Evolutionary conservation across 345 rosid species (phyloP).

Genomic region (Eutrema heterophyllum): DNA sequence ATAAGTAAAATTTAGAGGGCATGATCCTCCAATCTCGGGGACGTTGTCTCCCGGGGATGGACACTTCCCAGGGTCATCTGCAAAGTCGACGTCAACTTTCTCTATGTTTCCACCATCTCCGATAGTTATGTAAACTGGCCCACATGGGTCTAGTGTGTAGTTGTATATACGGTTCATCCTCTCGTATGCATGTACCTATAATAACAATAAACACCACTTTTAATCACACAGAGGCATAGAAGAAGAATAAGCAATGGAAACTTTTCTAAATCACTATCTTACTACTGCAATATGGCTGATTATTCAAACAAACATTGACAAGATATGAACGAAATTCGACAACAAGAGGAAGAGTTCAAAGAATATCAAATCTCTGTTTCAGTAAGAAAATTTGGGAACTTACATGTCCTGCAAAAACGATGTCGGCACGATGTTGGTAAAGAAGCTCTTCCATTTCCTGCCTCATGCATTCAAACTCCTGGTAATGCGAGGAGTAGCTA

Average conservation of each 20-base stretch:
- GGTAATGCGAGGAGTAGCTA: slow-evolving; percentile 78
- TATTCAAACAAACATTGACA: neutral
- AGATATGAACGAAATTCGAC: neutral
- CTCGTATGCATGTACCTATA: slow-evolving; percentile 92
- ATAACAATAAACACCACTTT: neutral
- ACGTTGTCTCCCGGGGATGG: slow-evolving; percentile 58
- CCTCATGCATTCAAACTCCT: slow-evolving; percentile 95
- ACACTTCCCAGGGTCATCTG: slow-evolving; percentile 75
- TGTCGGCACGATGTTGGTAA: slow-evolving; percentile 59
- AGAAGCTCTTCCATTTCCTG: slow-evolving; percentile 81
- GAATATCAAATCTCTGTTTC: neutral
- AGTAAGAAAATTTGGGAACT: slow-evolving; percentile 15
- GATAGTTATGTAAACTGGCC: slow-evolving; percentile 66
- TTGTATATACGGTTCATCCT: slow-evolving; percentile 73
- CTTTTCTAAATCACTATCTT: too few species aligned
- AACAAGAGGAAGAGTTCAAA: neutral
- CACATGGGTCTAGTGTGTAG: slow-evolving; percentile 70
- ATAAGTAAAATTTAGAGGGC: slow-evolving; percentile 59
- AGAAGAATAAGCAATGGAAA: too few species aligned
- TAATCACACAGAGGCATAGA: neutral
- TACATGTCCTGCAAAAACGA: slow-evolving; percentile 79
- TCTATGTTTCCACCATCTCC: slow-evolving; percentile 95
- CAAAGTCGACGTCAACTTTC: slow-evolving; percentile 60
- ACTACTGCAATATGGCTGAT: too few species aligned
- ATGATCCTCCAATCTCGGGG: slow-evolving; percentile 66